A percentile compares a stretch with the other conserved stretches of the same genome.
phyloP scores from a whole-genome alignment of 192 early-diverging fungal species.

The Dimargaris xerosporica region DNA sequence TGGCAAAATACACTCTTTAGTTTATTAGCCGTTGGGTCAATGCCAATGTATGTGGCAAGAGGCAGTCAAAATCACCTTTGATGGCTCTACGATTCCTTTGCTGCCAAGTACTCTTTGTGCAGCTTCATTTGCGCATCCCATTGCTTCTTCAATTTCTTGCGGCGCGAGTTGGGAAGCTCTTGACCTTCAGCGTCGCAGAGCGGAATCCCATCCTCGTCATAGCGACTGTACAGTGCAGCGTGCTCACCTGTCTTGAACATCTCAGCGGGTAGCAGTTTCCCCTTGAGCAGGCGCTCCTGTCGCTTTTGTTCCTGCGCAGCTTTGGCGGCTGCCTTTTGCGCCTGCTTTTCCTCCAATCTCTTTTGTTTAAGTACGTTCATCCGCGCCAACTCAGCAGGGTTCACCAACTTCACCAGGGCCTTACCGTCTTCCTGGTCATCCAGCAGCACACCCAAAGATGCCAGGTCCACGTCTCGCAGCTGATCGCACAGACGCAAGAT shows the following conservation, averaged over 20 bases:
- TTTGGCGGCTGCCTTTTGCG: constrained; percentile 41
- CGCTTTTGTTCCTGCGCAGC: constrained; percentile 48
- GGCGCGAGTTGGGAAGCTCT: constrained; percentile 64
- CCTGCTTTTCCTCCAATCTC: constrained; percentile 41
- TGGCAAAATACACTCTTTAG: no score
- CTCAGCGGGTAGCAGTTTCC: constrained; percentile 54
- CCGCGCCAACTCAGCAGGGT: constrained; percentile 48
- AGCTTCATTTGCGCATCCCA: constrained; percentile 76
- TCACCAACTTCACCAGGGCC: constrained; percentile 83
- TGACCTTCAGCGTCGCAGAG: constrained; percentile 68
- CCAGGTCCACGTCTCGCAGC: constrained; percentile 75
- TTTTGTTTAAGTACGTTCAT: constrained; percentile 40
- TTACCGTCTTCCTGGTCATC: constrained; percentile 92
- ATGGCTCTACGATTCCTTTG: no score
- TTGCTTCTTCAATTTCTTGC: constrained; percentile 83
- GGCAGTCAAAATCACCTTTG: no score
- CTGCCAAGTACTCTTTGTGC: constrained; percentile 62
- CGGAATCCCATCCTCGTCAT: constrained; percentile 79
- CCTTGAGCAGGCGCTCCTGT: constrained; percentile 56
- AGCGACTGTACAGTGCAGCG: constrained; percentile 45
- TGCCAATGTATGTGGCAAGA: no score
- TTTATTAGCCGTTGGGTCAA: no score
- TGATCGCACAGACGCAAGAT: constrained; percentile 70
- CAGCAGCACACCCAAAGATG: constrained; percentile 74
- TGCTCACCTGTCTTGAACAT: constrained; percentile 60